Percentiles rank a stretch among this genome's conserved stretches.
These are phyloP conservation scores for Blastomyces parvus DNA, from an alignment of 2,329 filamentous ascomycete species.

Conservation along the genomic window DNA sequence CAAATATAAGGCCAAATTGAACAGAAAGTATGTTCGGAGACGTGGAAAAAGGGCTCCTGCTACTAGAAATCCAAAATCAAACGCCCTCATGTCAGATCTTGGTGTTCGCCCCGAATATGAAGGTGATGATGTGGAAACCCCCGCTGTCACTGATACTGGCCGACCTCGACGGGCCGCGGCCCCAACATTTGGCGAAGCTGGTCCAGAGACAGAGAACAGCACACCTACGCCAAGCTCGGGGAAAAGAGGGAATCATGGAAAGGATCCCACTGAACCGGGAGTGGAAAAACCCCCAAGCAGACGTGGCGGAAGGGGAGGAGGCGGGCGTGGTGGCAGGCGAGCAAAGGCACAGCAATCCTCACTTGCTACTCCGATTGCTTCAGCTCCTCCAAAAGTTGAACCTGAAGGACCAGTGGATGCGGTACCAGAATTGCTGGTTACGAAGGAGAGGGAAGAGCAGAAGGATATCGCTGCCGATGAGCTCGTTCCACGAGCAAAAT, in stretches of 20 bases:
- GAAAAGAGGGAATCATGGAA: constrained; percentile 26
- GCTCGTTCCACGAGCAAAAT: constrained; percentile 7
- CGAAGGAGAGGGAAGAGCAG: constrained; percentile 12
- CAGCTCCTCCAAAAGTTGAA: constrained; percentile 23
- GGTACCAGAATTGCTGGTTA: neutral
- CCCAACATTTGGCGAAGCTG: constrained; percentile 37
- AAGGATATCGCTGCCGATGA: constrained; percentile 4
- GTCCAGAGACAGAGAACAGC: constrained; percentile 25
- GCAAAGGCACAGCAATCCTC: constrained; percentile 25
- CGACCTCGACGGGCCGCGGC: constrained; percentile 42
- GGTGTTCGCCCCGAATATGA: constrained; percentile 37
- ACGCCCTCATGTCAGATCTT: constrained; percentile 41
- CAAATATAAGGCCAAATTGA: constrained; percentile 42
- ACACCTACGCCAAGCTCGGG: constrained; percentile 28
- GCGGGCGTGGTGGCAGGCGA: constrained; percentile 19
- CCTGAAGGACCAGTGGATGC: constrained; percentile 12
- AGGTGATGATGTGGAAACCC: constrained; percentile 33
- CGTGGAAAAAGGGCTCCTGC: constrained; percentile 29
- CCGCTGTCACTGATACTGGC: constrained; percentile 42
- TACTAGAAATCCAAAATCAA: constrained; percentile 35
- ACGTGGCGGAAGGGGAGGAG: constrained; percentile 27
- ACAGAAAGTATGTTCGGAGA: constrained; percentile 38
- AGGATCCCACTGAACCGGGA: constrained; percentile 27
- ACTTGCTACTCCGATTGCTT: constrained; percentile 17
- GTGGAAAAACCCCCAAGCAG: constrained; percentile 28